A percentile compares a stretch with the other conserved stretches of the same genome.
Conservation (phyloP, 306 rosid species). For the Lathyrus oleraceus region DNA sequence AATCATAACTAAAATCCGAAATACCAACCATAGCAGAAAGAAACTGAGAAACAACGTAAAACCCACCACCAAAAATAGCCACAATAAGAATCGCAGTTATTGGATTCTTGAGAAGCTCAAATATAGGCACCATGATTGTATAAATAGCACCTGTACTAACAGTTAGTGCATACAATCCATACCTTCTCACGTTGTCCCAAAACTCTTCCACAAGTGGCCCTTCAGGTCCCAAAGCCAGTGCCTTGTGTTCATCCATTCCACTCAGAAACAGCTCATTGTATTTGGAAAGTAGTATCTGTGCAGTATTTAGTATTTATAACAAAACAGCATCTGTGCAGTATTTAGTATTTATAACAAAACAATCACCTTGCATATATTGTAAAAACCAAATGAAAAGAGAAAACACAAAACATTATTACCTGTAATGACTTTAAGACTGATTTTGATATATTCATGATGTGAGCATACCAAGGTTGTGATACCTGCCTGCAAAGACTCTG, state of each 20-base stretch:
- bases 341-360: too few species aligned
- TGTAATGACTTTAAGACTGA: too few species aligned
- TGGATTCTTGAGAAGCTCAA: conserved; percentile 80
- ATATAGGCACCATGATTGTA: conserved; percentile 60
- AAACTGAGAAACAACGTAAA: conserved; percentile 71
- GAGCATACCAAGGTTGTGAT: too few species aligned
- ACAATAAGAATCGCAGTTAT: conserved; percentile 76
- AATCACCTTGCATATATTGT: too few species aligned
- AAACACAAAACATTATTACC: too few species aligned
- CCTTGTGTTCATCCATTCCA: conserved; percentile 63
- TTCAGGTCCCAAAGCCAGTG: conserved; percentile 84
- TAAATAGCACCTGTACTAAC: conserved; percentile 89
- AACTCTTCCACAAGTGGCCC: conserved; percentile 93
- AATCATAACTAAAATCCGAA: conserved; percentile 73
- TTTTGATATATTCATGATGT: too few species aligned
- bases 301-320: too few species aligned
- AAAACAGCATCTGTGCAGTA: too few species aligned
- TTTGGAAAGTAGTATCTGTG: too few species aligned
- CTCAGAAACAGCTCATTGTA: too few species aligned
- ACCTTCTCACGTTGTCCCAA: conserved; percentile 93
- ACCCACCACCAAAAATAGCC: conserved; percentile 59
- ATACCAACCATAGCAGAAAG: conserved; percentile 91
- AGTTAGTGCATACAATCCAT: conserved; percentile 75
- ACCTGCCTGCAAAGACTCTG: too few species aligned
- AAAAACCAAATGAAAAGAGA: too few species aligned